Evolutionary conservation across 2,329 filamentous ascomycete genomes (phyloP), one percentile per base, ranked within the genome.

Genomic region (Aureobasidium pullulans): DNA sequence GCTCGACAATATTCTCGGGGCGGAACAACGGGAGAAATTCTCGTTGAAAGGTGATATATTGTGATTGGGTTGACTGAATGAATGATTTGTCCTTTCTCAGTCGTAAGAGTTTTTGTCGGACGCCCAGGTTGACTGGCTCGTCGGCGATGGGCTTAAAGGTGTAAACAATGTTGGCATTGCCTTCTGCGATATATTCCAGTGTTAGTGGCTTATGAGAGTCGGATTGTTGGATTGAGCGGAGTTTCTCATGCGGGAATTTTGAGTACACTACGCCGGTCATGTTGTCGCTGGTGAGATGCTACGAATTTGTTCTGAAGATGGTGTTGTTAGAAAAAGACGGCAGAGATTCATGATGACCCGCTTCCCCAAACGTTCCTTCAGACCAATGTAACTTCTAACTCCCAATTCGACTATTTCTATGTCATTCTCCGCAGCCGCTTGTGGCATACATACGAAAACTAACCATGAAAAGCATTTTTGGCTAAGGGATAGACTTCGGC

Each of bases 151-250:
- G n/a, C 4, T 59, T 56, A 6, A 73, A 66, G 1, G 62, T 61
- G 62, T 69, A 72, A 36, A 74, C 64, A 48, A 72, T 63, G 60
- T 74, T 74, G 10, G 72, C 72, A 43, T 70, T 71, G 53, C 71
- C 71, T 66, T 73, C 71, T 48, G 69, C 67, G n/a, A 71, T 63
- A 52, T 72, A 73, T 16, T 69, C 64, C 43, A 71, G 60, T 15
- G 34, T 43, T 8, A 54, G 59, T 2, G 40, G 37, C 4, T 15
- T 16, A 7, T 31, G 29, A 19, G 31, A 4, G 3, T 37, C 37
- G 9, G 3, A n/a, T 36, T 36, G 31, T 15, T 1, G 15, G 6
- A 31, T 16, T n/a, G 36, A 10, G n/a, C 19, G 3, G 9, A 57
- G 10, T 16, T 10, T 28, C 19, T 10, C 13, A 10, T 29, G 19